A percentile compares a stretch with the other conserved stretches of the same genome.
Conservation (phyloP, 352 stramenopile genomes). For the Globisporangium heterothallicum region DNA sequence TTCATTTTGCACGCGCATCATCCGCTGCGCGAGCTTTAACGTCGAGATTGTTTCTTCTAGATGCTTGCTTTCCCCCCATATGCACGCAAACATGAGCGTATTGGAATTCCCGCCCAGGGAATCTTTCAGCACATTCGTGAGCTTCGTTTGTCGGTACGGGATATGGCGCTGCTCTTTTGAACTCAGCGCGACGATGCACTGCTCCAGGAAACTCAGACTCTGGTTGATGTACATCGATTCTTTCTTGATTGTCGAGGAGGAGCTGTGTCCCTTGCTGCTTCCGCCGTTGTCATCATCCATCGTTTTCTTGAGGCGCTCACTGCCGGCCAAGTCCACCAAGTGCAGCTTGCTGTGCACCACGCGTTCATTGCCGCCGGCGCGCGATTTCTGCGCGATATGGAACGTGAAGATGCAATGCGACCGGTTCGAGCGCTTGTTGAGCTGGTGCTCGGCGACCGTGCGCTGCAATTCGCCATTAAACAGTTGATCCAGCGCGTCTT, state of each 20-base stretch:
- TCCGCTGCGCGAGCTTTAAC: slow-evolving; percentile 88
- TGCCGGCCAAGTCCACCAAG: slow-evolving; percentile 94
- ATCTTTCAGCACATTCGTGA: slow-evolving; percentile 92
- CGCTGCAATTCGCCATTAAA: slow-evolving; percentile 90
- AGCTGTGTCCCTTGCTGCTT: slow-evolving; percentile 6
- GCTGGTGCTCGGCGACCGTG: slow-evolving; percentile 90
- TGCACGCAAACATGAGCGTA: slow-evolving; percentile 93
- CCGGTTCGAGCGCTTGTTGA: slow-evolving; percentile 93
- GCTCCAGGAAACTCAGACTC: slow-evolving; percentile 93
- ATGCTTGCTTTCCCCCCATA: slow-evolving; percentile 90
- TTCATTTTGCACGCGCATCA: slow-evolving; percentile 93
- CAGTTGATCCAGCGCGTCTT: slow-evolving; percentile 89
- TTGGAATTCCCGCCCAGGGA: slow-evolving; percentile 94
- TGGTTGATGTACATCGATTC: slow-evolving; percentile 98
- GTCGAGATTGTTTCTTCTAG: slow-evolving; percentile 93
- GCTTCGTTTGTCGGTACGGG: slow-evolving; percentile 93
- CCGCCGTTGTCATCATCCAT: slow-evolving; percentile 48
- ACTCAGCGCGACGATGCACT: slow-evolving; percentile 90
- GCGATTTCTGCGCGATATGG: slow-evolving; percentile 86
- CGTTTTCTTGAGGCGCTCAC: slow-evolving; percentile 92
- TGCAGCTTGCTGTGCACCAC: slow-evolving; percentile 89
- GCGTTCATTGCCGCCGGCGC: slow-evolving; percentile 60
- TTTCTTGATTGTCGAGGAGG: slow-evolving; percentile 88
- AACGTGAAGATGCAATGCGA: slow-evolving; percentile 93
- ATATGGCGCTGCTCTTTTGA: slow-evolving; percentile 74